Evolutionary conservation across 306 rosid species (phyloP).

Genomic region (Oxytropis ochrocephala): DNA sequence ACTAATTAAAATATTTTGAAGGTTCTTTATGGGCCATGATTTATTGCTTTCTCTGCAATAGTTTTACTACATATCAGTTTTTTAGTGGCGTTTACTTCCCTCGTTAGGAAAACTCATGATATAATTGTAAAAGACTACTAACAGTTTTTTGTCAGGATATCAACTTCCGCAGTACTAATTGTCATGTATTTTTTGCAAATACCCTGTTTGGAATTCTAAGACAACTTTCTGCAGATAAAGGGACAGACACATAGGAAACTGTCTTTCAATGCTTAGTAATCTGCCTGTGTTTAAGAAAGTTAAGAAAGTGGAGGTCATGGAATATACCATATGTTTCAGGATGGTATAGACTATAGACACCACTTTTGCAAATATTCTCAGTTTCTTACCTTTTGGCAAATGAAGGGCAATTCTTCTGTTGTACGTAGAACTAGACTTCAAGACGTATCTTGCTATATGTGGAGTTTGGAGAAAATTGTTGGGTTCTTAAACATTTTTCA

Average conservation of each 20-base stretch:
- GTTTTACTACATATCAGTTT: background rate
- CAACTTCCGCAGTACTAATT: background rate
- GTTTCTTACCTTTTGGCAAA: background rate
- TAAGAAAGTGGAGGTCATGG: background rate
- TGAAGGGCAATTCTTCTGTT: background rate
- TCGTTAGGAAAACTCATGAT: background rate
- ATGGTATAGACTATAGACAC: slow-evolving; percentile 4
- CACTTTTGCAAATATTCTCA: background rate
- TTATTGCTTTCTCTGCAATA: slow-evolving; percentile 10
- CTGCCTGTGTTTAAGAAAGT: background rate
- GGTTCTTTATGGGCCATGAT: background rate
- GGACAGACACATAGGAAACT: background rate
- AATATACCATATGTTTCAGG: background rate
- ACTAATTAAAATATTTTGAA: background rate
- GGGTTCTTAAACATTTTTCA: background rate
- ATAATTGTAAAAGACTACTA: background rate
- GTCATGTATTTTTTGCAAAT: background rate
- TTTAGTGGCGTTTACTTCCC: background rate
- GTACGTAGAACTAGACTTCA: background rate
- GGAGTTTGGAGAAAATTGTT: background rate
- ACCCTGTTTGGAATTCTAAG: background rate
- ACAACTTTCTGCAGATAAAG: background rate
- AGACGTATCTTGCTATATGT: background rate
- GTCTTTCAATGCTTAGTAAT: background rate
- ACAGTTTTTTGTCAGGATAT: background rate